Evolutionary conservation across 192 early-diverging fungal species (phyloP).

Genomic region (Phlyctochytrium planicorne): DNA sequence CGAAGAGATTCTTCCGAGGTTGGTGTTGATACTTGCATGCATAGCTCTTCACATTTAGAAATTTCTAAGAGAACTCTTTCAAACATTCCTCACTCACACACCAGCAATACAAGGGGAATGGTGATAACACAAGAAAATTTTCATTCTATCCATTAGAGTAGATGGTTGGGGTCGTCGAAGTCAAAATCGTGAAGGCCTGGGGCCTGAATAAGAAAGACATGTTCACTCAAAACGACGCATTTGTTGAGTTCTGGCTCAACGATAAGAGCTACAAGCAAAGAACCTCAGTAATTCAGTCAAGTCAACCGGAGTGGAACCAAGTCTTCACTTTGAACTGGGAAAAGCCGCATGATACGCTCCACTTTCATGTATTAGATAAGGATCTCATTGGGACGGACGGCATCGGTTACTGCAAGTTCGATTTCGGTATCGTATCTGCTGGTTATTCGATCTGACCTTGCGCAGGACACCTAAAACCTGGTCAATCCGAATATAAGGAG

Average conservation of each 20-base stretch:
- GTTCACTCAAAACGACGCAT: background rate
- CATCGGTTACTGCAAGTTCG: background rate
- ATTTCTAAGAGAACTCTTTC: too few relatives aligned
- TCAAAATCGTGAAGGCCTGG: constrained; percentile 7
- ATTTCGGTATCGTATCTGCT: background rate
- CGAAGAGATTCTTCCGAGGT: too few relatives aligned
- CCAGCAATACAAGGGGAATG: too few relatives aligned
- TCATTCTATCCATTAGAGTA: too few relatives aligned
- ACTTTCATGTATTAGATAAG: constrained; percentile 7
- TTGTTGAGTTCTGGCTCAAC: background rate
- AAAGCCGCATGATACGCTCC: background rate
- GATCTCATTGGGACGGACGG: background rate
- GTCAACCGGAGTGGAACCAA: constrained; percentile 1
- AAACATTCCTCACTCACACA: too few relatives aligned
- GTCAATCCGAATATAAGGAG: background rate
- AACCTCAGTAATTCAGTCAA: background rate
- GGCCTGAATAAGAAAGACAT: constrained; percentile 1
- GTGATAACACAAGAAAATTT: too few relatives aligned
- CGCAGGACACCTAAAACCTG: background rate
- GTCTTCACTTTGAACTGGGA: background rate
- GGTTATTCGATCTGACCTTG: too few relatives aligned
- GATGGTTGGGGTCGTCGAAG: background rate
- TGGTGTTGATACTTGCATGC: too few relatives aligned
- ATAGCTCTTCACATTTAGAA: too few relatives aligned
- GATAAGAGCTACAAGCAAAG: background rate